Conservation (phyloP, 129 eudicot species). For the Flaveria bidentis region DNA sequence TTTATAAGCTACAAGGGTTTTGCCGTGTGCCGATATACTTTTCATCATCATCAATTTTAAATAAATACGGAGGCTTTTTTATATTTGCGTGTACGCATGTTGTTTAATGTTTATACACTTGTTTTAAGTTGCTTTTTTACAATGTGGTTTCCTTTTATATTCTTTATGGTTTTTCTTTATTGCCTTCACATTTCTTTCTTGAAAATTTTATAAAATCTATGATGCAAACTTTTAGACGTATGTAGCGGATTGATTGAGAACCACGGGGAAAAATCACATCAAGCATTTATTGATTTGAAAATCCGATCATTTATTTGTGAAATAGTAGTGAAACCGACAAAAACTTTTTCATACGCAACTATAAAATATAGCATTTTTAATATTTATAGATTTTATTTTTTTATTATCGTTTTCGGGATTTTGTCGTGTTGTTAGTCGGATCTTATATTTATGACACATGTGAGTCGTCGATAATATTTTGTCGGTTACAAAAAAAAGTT, state of each 20-base stretch:
- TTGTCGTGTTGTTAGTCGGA: too few relatives aligned
- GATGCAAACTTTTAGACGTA: neutral
- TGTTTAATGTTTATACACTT: neutral
- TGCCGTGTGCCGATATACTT: neutral
- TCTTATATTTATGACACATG: too few relatives aligned
- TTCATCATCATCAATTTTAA: neutral
- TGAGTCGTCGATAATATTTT: too few relatives aligned
- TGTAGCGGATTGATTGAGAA: conserved; percentile 26
- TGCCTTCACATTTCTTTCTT: neutral
- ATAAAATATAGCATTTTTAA: neutral
- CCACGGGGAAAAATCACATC: conserved; percentile 22
- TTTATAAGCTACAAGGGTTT: neutral
- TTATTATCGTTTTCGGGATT: too few relatives aligned
- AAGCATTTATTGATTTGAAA: conserved; percentile 33
- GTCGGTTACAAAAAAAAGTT: too few relatives aligned
- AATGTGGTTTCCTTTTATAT: neutral
- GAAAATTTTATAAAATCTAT: neutral
- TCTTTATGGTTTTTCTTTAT: neutral
- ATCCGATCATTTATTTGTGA: conserved; percentile 14
- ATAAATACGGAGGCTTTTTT: neutral
- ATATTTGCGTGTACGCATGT: neutral
- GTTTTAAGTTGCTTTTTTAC: neutral
- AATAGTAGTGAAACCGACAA: conserved; percentile 19
- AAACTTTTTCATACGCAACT: neutral
- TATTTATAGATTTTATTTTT: too few relatives aligned